A percentile compares a stretch with the other conserved stretches of the same genome.
phyloP scores from a whole-genome alignment of 495 filamentous ascomycete species.

The Xylaria venustula region DNA sequence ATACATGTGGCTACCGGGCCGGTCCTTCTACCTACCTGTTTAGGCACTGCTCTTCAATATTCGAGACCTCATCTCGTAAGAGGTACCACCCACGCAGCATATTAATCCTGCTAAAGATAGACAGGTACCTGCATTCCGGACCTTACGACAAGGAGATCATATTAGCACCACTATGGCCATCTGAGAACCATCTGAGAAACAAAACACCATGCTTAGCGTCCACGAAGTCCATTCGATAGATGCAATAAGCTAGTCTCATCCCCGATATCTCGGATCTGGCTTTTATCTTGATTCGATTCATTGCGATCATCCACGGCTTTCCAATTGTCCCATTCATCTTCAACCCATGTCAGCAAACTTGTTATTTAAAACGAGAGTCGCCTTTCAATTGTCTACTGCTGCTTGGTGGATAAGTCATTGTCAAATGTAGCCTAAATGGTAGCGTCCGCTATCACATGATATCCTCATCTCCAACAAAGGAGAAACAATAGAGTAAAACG shows the following conservation, averaged over 20 bases:
- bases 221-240: not conserved
- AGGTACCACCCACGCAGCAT: no score
- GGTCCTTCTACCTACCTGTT: no score
- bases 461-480: not conserved
- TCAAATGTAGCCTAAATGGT: conserved; percentile 2
- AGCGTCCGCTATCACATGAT: not conserved
- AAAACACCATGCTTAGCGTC: no score
- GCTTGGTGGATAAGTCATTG: no score
- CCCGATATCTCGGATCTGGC: not conserved
- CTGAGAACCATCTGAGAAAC: no score
- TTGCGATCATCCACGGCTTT: not conserved
- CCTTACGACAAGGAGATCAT: no score
- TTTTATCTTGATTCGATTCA: not conserved
- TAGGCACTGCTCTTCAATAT: not conserved
- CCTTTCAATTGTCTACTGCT: no score
- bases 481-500: no score
- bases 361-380: not conserved
- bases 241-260: not conserved
- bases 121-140: no score
- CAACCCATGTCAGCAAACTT: not conserved
- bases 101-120: no score
- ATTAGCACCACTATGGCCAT: not conserved
- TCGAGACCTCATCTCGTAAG: not conserved
- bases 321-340: not conserved
- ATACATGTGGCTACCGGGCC: no score